A percentile compares a stretch with the other conserved stretches of the same genome.
These are phyloP conservation scores for Tilletia indica DNA, from an alignment of 1,284 basidiomycete genomes.

Conservation along the genomic window DNA sequence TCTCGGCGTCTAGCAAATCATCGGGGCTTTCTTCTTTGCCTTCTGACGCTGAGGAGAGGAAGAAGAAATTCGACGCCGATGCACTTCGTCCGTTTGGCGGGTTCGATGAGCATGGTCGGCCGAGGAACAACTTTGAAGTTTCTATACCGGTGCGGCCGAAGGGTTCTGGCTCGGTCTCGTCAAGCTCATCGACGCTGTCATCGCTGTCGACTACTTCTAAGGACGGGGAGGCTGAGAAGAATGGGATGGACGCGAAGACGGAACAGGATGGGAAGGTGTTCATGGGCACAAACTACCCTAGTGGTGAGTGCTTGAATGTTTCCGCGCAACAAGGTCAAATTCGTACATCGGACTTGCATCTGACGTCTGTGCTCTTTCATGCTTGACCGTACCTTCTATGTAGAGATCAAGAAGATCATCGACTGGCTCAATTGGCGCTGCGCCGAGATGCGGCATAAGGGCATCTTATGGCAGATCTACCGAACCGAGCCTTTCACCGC, in stretches of 20 bases:
- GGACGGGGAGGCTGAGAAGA: background rate
- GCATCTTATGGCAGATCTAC: background rate
- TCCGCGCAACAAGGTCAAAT: background rate
- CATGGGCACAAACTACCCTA: conserved; percentile 12
- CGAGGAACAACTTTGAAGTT: conserved; percentile 16
- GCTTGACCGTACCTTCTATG: background rate
- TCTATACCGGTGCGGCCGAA: background rate
- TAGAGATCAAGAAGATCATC: conserved; percentile 18
- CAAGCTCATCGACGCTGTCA: background rate
- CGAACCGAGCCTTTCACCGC: background rate
- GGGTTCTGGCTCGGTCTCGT: background rate
- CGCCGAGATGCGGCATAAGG: background rate
- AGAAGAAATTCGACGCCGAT: too few species aligned
- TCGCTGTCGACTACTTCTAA: background rate
- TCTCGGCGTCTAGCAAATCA: background rate
- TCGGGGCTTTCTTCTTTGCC: conserved; percentile 2
- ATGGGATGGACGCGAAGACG: background rate
- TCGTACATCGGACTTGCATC: background rate
- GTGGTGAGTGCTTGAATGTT: background rate
- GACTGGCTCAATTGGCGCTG: background rate
- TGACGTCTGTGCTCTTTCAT: background rate
- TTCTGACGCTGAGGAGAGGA: background rate
- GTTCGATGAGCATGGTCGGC: background rate
- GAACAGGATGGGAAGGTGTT: background rate
- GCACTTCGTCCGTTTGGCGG: background rate